Evolutionary conservation across 176 grass and related monocot genomes (phyloP).

Genomic region (Luzula sylvatica): DNA sequence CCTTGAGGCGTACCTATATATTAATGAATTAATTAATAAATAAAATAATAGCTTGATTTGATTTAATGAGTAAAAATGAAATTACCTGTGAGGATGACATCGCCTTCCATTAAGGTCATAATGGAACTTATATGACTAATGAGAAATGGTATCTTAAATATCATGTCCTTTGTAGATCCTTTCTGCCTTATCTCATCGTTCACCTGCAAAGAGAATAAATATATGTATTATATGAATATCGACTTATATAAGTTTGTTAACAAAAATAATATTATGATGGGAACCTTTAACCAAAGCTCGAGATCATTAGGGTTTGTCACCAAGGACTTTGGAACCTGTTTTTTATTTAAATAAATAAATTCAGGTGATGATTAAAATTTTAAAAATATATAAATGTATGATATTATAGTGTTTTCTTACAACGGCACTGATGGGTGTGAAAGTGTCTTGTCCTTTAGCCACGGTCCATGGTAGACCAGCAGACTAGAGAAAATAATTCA

Average conservation of each 20-base stretch:
- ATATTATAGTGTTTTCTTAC: slow-evolving; percentile 32
- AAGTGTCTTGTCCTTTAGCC: slow-evolving; percentile 94
- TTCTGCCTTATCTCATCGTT: slow-evolving; percentile 86
- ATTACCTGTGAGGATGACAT: slow-evolving; percentile 90
- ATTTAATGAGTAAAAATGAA: background rate
- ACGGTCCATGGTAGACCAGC: slow-evolving; percentile 93
- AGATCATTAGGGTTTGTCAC: slow-evolving; percentile 69
- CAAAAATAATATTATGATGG: slow-evolving; percentile 14
- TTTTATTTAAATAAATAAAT: background rate
- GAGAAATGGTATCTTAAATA: slow-evolving; percentile 92
- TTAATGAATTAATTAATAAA: slow-evolving; percentile 8
- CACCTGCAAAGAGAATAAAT: slow-evolving; percentile 46
- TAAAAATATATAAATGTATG: background rate
- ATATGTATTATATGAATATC: background rate
- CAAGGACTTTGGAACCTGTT: slow-evolving; percentile 75
- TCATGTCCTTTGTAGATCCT: slow-evolving; percentile 80
- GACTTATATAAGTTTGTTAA: background rate
- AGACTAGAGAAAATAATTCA: slow-evolving; percentile 31
- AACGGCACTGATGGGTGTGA: slow-evolving; percentile 86
- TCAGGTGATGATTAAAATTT: background rate
- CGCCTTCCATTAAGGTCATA: slow-evolving; percentile 84
- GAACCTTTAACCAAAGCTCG: slow-evolving; percentile 91
- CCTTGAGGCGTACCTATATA: slow-evolving; percentile 72
- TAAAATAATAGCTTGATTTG: background rate
- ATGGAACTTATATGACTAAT: slow-evolving; percentile 93